Evolutionary conservation across 2,329 filamentous ascomycete genomes (phyloP), one percentile per base, ranked within the genome.

Genomic region (Beauveria australis): DNA sequence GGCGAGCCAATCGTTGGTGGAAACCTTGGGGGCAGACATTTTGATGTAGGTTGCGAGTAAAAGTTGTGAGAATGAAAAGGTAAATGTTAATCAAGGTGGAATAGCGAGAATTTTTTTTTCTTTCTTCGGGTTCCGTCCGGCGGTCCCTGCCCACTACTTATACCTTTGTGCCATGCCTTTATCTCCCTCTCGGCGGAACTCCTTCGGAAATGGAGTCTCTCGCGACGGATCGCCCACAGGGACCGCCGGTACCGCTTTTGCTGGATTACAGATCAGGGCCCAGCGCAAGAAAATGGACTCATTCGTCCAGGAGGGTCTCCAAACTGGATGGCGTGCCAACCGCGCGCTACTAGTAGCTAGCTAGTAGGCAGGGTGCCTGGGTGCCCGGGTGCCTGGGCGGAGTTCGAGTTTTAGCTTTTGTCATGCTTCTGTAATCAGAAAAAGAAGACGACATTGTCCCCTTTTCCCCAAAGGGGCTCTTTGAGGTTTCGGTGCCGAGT

Each of bases 1-100:
- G 64, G 86, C 78, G 72, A 91, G 74, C 77, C 91, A 79, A 64
- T 78, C 61, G 64, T 78, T 74, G 69, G 81, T 72, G 65, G 73
- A 73, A 63, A 72, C 54, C 67, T 75, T 73, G 59, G 51, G 51
- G 67, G 75, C 64, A 63, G 78, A 71, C 77, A 79, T 81, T 68
- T 70, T 77, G 73, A 67, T 63, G 63, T 73, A 64, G 60, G 64
- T 63, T 58, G 69, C 56, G 56, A 53, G 40, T n/a, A 59, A 46
- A 46, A 37, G 53, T 18, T 59, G 54, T 46, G 19, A 61, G 54
- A 2, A 53, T 30, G 28, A 61, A 53, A 48, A 48, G n/a, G 37
- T 53, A 12, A 14, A 53, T 18, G 48, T 58, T 46, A 19, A 59
- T n/a, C 8, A 61, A 12, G 14, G 30, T 52, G 16, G 49, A 59